Base-by-base conservation (phyloP, 1,284 basidiomycete species). In the Pseudozyma sp. region DNA sequence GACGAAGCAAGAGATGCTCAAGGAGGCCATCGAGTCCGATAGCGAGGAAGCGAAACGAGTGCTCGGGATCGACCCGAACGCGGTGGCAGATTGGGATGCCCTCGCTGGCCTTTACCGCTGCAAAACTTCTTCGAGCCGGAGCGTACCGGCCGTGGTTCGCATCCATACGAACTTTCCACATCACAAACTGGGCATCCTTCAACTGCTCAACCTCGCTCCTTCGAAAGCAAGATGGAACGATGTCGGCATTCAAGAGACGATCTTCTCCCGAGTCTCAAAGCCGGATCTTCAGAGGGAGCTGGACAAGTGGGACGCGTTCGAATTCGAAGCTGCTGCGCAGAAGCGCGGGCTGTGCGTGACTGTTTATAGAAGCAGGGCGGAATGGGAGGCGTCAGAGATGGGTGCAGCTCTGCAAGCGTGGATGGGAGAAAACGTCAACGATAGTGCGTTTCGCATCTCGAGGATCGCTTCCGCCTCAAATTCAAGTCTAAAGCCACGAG, bases 111-210 rank as follows among this genome's bases (percentile, higher is more conserved):
- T 70, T 0, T 70, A 70, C 31, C 50, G 44, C 2, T 42, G 40
- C 40, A 13, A 5, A 16, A 3, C 40, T 42, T 42, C 40, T 42
- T 42, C 40, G 11, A 7, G 11, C 5, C n/a, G 57, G 7, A 29
- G 29, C 5, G 46, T 57, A 1, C 17, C 43, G 1, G 57, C 45
- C 8, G 11, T 65, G 29, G 62, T 70, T 6, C 46, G 68, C 17
- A 61, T 70, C 24, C 68, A 70, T 30, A 70, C 62, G 50, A 70
- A 65, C 51, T 70, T 70, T 44, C 68, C 68, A 7, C 68, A 70
- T 43, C 68, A 70, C 54, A 70, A 70, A 19, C 40, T 70, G n/a
- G 68, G 68, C 24, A 45, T 70, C 6, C 50, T 70, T 5, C 57
- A 70, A 34, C 46, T 65, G n/a, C 62, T 70, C 5, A 8, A 17